These are phyloP conservation scores for Mallotus japonicus DNA, from an alignment of 441 rosid species.

Conservation along the genomic window DNA sequence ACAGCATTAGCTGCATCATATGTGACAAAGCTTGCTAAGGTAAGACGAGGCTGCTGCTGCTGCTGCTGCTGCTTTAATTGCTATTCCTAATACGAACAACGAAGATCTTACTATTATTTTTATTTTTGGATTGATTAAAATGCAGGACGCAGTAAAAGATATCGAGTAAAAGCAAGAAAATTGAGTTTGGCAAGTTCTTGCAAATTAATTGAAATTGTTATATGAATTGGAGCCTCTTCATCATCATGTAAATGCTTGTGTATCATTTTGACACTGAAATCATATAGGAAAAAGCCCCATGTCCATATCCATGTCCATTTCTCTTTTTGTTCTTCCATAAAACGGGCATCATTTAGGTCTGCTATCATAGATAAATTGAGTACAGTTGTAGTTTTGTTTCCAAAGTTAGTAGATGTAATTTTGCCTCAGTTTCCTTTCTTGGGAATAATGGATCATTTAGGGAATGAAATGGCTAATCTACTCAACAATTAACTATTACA, in stretches of 20 bases:
- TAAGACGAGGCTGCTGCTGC: constrained; percentile 19
- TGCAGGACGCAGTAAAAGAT: constrained; percentile 88
- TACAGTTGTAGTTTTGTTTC: neutral
- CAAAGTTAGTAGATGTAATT: too few species aligned
- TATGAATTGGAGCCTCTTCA: neutral
- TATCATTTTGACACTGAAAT: constrained; percentile 7
- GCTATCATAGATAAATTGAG: neutral
- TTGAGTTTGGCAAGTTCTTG: neutral
- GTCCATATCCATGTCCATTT: neutral
- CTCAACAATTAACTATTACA: too few species aligned
- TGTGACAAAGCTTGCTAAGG: constrained; percentile 90
- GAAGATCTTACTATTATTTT: neutral
- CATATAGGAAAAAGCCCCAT: constrained; percentile 5
- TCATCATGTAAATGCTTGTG: constrained; percentile 25
- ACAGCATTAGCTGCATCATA: constrained; percentile 86
- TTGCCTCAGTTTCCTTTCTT: too few species aligned
- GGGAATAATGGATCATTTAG: too few species aligned
- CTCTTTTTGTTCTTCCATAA: neutral
- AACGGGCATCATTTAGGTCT: constrained; percentile 1
- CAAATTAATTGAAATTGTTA: constrained; percentile 24
- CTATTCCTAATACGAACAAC: too few species aligned
- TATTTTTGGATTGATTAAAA: neutral
- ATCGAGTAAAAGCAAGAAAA: constrained; percentile 43
- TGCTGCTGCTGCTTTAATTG: neutral
- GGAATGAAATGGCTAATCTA: too few species aligned